Evolutionary conservation across 169 alveolate species (phyloP).

Genomic region (Toxoplasma gondii): DNA sequence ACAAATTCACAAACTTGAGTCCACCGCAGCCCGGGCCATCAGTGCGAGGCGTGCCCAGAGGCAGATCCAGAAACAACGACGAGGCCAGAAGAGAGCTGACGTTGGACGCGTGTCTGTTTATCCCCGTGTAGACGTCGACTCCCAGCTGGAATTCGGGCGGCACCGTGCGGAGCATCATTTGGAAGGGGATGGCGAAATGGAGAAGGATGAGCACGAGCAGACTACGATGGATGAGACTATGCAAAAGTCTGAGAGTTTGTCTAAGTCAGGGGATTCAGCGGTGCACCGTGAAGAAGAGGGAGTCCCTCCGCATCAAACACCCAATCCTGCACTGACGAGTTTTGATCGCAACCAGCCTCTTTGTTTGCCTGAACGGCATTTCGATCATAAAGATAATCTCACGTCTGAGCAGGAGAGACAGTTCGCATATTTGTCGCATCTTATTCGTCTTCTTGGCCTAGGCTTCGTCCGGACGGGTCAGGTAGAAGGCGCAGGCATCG

Average conservation of each 20-base stretch:
- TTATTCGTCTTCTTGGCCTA: neutral
- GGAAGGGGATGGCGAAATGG: too few species aligned
- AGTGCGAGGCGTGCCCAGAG: neutral
- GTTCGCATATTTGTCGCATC: neutral
- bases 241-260: too few species aligned
- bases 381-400: neutral
- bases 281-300: too few species aligned
- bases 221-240: too few species aligned
- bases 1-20: constrained; percentile 1
- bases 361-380: neutral
- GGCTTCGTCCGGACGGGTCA: neutral
- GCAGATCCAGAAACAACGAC: neutral
- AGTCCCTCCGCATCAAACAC: too few species aligned
- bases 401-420: neutral
- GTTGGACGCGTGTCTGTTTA: neutral
- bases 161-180: too few species aligned
- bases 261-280: too few species aligned
- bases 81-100: neutral
- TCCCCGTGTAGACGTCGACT: too few species aligned
- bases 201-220: too few species aligned
- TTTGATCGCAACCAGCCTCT: too few species aligned
- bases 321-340: too few species aligned
- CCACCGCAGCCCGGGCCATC: constrained; percentile 22
- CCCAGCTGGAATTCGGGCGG: too few species aligned
- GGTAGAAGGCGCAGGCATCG: neutral